Base-by-base conservation (phyloP, 1,284 basidiomycete species). In the Marasmius oreades region DNA sequence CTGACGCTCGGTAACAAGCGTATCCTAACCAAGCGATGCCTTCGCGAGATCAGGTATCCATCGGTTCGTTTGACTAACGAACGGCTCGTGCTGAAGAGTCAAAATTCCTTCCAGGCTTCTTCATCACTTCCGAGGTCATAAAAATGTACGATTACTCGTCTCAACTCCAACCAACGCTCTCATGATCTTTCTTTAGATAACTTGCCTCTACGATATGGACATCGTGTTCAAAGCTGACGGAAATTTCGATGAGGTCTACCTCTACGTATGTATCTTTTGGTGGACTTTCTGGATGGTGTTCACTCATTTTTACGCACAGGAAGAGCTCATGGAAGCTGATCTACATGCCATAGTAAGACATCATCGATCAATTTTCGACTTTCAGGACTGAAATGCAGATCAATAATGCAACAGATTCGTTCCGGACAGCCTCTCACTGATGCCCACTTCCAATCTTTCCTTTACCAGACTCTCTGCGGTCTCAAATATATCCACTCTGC, bases 301-400 rank as follows among this genome's bases (percentile, higher is more conserved):
- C 7, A n/a, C 6, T 62, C 37, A 16, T 48, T 36, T n/a, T 26
- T 43, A 14, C 34, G 18, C 59, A 33, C 61, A 92, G 88, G 93
- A 97, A 77, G 95, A 98, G 71, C 85, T 98, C 61, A 99, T 99
- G 97, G 97, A 99, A 72, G 97, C 97, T 52, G 97, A 99, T 81
- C 81, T 99, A 18, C 97, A 99, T 68, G 97, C 96, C 20, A 99
- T 99, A 70, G 95, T 95, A 65, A 72, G 84, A 66, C 60, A 42
- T 33, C n/a, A 28, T 28, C 8, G 20, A 31, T 31, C 6, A 47
- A 52, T 18, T 31, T 46, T 34, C 22, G 24, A 51, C 1, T 18
- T 31, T 52, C 33, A 55, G 56, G 46, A 24, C 45, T 51, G 46
- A 31, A 45, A 50, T n/a, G 34, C 26, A 43, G 51, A 34, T 42